Base-by-base conservation (phyloP, 2,329 filamentous ascomycete species). In the Aspergillus carbonarius region DNA sequence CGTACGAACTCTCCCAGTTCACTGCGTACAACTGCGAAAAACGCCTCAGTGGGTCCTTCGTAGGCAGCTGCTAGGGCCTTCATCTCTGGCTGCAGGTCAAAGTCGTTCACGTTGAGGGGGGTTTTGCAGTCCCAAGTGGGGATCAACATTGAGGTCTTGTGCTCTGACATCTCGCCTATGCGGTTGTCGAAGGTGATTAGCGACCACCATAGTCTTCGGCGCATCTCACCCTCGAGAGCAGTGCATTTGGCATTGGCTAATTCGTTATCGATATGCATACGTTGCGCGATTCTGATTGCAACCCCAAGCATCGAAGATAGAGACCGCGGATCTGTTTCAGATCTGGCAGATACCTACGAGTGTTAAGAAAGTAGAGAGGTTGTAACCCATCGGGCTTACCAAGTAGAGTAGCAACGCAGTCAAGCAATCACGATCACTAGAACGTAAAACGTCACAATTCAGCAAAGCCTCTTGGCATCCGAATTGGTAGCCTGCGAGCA, bases 181-280 rank as follows among this genome's bases (percentile, higher is more conserved):
- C 89, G 86, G 60, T 83, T 80, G 70, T 92, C 89, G 63, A 90
- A 88, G 25, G 85, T 79, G 13, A 88, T 81, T 15, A 92, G 78
- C 32, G 86, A 84, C 88, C 88, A 92, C 88, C 88, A 91, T 1
- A 92, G 76, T 37, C 89, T 81, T 51, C 88, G 83, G n/a, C 88
- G 83, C 73, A 89, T 83, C 73, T 91, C 88, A 3, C 85, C 82
- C 66, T 91, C 88, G 55, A 89, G 32, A 78, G 82, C 3, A 74
- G 68, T 62, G 34, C 63, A 70, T 66, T 69, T 74, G 65, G 61
- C 70, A 65, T 83, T 79, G 1, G 76, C 77, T 1, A 83, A 80
- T 68, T 91, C 88, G 39, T 80, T 82, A 62, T 91, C 85, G n/a
- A 91, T 78, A 4, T 87, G 87, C 75, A 91, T 83, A 4, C 87